phyloP scores from a whole-genome alignment of 192 early-diverging fungal genomes.

The Backusella tuberculispora region DNA sequence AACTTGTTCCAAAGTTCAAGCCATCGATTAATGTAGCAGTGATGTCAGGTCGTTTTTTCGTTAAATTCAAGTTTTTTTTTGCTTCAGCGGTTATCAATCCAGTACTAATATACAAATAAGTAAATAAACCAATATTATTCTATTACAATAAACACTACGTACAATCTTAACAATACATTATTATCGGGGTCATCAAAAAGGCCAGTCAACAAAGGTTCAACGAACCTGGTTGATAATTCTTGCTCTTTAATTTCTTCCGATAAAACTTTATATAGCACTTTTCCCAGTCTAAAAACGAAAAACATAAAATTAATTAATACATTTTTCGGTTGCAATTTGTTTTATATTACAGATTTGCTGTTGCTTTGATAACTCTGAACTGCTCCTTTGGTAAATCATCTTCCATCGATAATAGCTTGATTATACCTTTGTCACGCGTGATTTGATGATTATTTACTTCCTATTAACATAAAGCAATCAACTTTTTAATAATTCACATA shows the following conservation, averaged over 20 bases:
- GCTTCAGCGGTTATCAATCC: not conserved
- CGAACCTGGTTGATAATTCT: not conserved
- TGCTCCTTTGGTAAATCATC: not conserved
- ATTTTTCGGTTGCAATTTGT: not conserved
- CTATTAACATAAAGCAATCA: not conserved
- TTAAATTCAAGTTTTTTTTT: constrained; percentile 17
- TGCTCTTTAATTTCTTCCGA: not conserved
- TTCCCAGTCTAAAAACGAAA: not conserved
- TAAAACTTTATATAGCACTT: not conserved
- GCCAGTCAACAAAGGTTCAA: not conserved
- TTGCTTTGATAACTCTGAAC: constrained; percentile 1
- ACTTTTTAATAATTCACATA: not conserved
- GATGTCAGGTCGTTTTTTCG: constrained; percentile 12
- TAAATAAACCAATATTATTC: not conserved
- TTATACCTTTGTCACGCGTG: not conserved
- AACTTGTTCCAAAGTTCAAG: constrained; percentile 1
- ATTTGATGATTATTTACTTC: not conserved
- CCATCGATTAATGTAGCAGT: constrained; percentile 9
- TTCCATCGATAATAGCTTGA: not conserved
- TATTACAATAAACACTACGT: not conserved
- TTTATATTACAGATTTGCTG: constrained; percentile 1
- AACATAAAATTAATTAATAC: not conserved
- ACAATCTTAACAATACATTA: not conserved
- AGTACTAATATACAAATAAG: not conserved
- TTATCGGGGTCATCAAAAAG: not conserved